Evolutionary conservation across 306 rosid genomes (phyloP).

Genomic region (Sechiopsis laciniata): DNA sequence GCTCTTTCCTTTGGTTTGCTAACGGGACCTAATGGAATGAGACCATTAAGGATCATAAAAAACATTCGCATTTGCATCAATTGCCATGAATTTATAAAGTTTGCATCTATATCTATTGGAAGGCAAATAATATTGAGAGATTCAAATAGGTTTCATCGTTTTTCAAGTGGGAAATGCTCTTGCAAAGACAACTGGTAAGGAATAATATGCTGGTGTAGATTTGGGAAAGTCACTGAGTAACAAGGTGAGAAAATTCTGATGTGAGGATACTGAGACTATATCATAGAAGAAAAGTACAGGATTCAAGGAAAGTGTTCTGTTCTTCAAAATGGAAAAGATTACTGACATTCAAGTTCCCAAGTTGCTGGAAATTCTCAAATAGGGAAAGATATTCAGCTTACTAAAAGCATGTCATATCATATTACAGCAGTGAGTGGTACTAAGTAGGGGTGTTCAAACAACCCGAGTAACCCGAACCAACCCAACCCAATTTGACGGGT

Average conservation of each 20-base stretch:
- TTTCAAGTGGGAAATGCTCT: constrained; percentile 21
- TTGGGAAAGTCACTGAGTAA: not conserved
- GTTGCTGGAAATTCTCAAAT: not conserved
- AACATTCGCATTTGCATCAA: constrained; percentile 25
- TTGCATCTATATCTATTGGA: constrained; percentile 24
- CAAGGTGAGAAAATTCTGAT: not conserved
- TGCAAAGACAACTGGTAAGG: constrained; percentile 23
- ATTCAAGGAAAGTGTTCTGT: not conserved
- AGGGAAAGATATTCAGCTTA: not conserved
- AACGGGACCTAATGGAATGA: constrained; percentile 11
- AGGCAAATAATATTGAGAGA: constrained; percentile 29
- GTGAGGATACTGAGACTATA: not conserved
- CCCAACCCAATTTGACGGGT: too few species aligned
- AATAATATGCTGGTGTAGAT: not conserved
- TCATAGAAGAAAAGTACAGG: not conserved
- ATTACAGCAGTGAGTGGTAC: not conserved
- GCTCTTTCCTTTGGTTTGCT: constrained; percentile 24
- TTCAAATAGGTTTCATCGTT: constrained; percentile 28
- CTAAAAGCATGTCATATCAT: not conserved
- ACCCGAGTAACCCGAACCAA: too few species aligned
- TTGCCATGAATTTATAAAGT: constrained; percentile 28
- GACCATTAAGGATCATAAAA: constrained; percentile 25
- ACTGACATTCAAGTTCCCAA: not conserved
- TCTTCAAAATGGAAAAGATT: not conserved
- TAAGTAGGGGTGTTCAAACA: not conserved